These are phyloP conservation scores for Silybum marianum DNA, from an alignment of 129 eudicot species.

Conservation along the genomic window DNA sequence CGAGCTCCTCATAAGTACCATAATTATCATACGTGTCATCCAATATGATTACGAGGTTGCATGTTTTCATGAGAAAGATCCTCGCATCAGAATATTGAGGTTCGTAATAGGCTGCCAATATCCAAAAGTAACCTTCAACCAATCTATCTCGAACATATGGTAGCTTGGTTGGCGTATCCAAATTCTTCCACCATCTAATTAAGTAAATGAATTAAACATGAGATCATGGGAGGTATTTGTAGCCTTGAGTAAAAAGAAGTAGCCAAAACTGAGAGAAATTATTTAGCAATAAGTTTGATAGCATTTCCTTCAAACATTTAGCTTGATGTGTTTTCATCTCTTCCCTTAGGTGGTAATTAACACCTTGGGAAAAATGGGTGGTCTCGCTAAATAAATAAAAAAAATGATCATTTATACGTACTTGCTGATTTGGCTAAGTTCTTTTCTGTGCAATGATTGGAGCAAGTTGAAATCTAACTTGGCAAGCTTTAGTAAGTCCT, in stretches of 20 bases:
- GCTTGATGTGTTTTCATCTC: no score
- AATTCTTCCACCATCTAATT: neutral
- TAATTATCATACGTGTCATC: constrained; percentile 18
- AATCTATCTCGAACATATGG: neutral
- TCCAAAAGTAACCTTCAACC: neutral
- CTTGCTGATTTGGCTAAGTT: constrained; percentile 10
- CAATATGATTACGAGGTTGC: neutral
- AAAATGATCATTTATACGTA: neutral
- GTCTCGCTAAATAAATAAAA: no score
- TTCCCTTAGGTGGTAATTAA: no score
- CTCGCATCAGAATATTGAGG: neutral
- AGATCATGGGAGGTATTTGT: no score
- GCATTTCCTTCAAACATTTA: no score
- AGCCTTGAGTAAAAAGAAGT: no score
- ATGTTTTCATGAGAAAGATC: neutral
- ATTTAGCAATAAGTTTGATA: no score
- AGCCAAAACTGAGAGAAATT: no score
- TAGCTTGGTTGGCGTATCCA: neutral
- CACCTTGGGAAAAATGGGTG: no score
- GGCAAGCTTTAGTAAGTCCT: constrained; percentile 29
- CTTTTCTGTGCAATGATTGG: neutral
- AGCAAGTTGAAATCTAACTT: constrained; percentile 45
- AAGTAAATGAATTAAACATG: neutral
- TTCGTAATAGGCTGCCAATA: neutral
- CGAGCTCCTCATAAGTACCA: constrained; percentile 29